phyloP scores from a whole-genome alignment of 2,329 filamentous ascomycete species.

The Fusarium incarnatum region DNA sequence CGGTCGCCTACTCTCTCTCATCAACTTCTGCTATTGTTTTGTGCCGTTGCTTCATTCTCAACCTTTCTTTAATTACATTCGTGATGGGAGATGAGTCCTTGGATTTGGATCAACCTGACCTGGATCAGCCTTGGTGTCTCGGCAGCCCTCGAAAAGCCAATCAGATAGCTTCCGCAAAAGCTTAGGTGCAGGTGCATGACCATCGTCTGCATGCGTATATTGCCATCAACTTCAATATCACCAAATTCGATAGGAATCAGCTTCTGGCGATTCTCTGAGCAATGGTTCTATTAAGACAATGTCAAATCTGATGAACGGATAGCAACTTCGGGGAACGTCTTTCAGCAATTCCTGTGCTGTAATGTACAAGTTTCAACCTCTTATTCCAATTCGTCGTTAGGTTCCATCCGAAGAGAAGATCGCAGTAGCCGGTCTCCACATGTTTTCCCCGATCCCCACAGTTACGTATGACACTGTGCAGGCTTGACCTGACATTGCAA shows the following conservation, averaged over 20 bases:
- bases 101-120: not conserved
- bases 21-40: slow-evolving; percentile 3
- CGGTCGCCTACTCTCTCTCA: not conserved
- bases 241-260: not conserved
- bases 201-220: not conserved
- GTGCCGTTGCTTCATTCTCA: not conserved
- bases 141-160: slow-evolving; percentile 14
- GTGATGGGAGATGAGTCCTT: slow-evolving; percentile 18
- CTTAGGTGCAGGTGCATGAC: slow-evolving; percentile 5
- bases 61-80: slow-evolving; percentile 30
- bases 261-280: not conserved
- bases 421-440: slow-evolving; percentile 18
- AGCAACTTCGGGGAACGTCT: slow-evolving; percentile 4
- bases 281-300: not conserved
- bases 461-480: slow-evolving; percentile 25
- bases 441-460: slow-evolving; percentile 32
- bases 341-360: not conserved
- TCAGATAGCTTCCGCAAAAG: slow-evolving; percentile 17
- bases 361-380: not conserved
- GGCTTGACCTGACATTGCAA: slow-evolving; percentile 25
- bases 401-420: slow-evolving; percentile 31
- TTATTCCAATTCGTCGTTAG: slow-evolving; percentile 10
- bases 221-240: not conserved
- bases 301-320: not conserved
- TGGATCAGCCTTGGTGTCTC: slow-evolving; percentile 24